Conservation (phyloP, 305 asterid genomes). For the Solanum chacoense region DNA sequence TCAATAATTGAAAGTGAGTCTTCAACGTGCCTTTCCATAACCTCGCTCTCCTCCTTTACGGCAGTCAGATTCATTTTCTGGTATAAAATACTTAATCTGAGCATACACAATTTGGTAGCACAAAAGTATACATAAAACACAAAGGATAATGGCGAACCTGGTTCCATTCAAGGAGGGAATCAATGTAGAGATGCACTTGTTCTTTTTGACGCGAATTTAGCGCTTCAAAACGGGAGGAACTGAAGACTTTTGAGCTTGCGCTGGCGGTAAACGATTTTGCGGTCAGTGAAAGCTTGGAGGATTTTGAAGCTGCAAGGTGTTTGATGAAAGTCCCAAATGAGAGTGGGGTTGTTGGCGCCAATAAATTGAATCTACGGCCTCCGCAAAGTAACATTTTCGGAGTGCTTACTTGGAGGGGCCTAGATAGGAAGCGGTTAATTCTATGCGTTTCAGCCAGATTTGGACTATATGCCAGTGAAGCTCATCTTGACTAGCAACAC, state of each 20-base stretch:
- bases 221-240: conserved; percentile 27
- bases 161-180: conserved; percentile 82
- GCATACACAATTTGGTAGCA: not conserved
- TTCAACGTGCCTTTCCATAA: conserved; percentile 85
- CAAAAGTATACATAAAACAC: not conserved
- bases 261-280: conserved; percentile 8
- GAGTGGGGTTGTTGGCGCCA: conserved; percentile 5
- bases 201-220: conserved; percentile 41
- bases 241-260: conserved; percentile 6
- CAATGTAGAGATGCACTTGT: conserved; percentile 55
- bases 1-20: conserved; percentile 70
- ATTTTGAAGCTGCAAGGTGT: conserved; percentile 34
- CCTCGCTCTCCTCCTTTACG: conserved; percentile 64
- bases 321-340: conserved; percentile 56
- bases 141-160: conserved; percentile 34
- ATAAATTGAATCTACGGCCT: not conserved
- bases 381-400: conserved; percentile 36
- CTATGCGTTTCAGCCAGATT: not conserved
- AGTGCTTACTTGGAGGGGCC: conserved; percentile 4
- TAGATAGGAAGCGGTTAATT: not conserved
- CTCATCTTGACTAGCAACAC: not conserved
- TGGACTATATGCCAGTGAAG: not conserved
- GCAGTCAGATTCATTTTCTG: conserved; percentile 95
- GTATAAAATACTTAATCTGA: not conserved
- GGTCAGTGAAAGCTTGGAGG: conserved; percentile 7